These are phyloP conservation scores for Isatis tinctoria DNA, from an alignment of 345 rosid species.

Conservation along the genomic window DNA sequence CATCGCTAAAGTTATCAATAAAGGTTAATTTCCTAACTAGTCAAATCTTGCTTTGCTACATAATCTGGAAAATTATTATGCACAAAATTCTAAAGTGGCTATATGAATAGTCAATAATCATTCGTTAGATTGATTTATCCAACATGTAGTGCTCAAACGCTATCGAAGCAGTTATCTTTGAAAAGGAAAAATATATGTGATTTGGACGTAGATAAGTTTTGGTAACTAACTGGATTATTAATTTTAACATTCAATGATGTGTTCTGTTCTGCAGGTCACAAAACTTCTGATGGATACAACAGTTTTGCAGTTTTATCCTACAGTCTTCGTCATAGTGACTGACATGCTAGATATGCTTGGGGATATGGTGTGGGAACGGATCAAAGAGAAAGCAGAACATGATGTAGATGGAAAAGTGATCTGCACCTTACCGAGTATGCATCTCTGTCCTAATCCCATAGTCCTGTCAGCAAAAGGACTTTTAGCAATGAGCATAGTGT, in stretches of 20 bases:
- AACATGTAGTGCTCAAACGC: neutral
- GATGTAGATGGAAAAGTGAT: constrained; percentile 55
- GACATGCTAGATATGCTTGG: constrained; percentile 90
- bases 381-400: constrained; percentile 75
- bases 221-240: neutral
- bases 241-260: neutral
- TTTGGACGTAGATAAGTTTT: neutral
- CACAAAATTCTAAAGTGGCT: neutral
- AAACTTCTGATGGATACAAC: constrained; percentile 92
- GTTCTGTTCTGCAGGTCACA: constrained; percentile 57
- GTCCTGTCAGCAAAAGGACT: neutral
- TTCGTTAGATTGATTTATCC: neutral
- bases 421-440: constrained; percentile 55
- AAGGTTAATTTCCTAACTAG: constrained; percentile 43
- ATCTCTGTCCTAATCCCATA: neutral
- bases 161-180: neutral
- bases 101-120: neutral
- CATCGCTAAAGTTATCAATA: constrained; percentile 71
- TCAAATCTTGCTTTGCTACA: constrained; percentile 5
- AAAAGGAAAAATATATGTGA: neutral
- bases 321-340: constrained; percentile 74
- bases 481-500: neutral
- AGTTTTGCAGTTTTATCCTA: constrained; percentile 84
- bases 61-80: neutral
- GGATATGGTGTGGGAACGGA: constrained; percentile 88